Conservation (phyloP, 2,329 filamentous ascomycete species). For the Alternaria ventricosa region DNA sequence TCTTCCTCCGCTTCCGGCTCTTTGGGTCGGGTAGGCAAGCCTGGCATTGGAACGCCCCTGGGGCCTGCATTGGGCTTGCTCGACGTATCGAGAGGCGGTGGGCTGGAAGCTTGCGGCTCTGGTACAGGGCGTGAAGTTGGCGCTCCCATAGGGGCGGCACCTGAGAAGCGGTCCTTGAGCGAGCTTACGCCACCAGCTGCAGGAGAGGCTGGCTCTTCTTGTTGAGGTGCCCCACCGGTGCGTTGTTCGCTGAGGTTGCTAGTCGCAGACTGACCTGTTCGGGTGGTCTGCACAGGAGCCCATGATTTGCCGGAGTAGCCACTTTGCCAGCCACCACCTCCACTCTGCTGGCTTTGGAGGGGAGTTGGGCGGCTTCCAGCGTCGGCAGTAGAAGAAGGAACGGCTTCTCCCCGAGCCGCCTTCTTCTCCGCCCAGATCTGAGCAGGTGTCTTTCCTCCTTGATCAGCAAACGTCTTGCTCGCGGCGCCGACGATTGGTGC, state of each 20-base stretch:
- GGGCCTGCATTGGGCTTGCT: slow-evolving; percentile 70
- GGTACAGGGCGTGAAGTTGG: slow-evolving; percentile 53
- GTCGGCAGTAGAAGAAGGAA: slow-evolving; percentile 51
- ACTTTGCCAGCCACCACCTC: slow-evolving; percentile 82
- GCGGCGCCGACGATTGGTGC: slow-evolving; percentile 76
- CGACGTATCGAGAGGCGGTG: slow-evolving; percentile 69
- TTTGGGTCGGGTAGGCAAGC: slow-evolving; percentile 68
- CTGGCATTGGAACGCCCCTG: slow-evolving; percentile 78
- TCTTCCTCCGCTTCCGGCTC: slow-evolving; percentile 52
- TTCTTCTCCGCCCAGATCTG: slow-evolving; percentile 99
- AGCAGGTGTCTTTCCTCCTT: slow-evolving; percentile 94
- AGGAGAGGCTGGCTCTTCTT: slow-evolving; percentile 62
- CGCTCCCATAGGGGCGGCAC: slow-evolving; percentile 65
- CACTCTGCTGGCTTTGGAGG: slow-evolving; percentile 70
- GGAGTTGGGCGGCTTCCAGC: slow-evolving; percentile 30
- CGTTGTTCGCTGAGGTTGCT: slow-evolving; percentile 65
- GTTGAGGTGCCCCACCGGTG: slow-evolving; percentile 62
- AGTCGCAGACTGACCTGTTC: slow-evolving; percentile 68
- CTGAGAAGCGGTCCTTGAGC: slow-evolving; percentile 83
- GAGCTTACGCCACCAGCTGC: slow-evolving; percentile 70
- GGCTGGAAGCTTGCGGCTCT: slow-evolving; percentile 54
- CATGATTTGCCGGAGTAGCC: slow-evolving; percentile 89
- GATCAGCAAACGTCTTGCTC: slow-evolving; percentile 90
- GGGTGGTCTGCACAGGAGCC: slow-evolving; percentile 79
- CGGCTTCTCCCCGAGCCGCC: slow-evolving; percentile 72